Conservation (phyloP, 257 asterid species). For the Salvia splendens region DNA sequence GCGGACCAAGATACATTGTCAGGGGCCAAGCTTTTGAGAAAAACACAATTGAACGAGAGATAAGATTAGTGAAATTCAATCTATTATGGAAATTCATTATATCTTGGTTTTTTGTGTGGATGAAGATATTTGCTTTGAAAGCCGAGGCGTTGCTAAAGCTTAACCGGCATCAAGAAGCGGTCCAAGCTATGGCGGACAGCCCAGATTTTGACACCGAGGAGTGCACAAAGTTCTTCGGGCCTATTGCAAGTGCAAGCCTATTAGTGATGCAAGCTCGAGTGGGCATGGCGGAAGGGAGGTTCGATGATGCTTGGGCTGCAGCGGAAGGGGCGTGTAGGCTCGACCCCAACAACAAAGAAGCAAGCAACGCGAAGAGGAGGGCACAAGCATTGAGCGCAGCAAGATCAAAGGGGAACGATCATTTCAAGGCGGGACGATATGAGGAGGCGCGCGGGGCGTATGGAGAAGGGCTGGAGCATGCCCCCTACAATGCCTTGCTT, state of each 20-base stretch:
- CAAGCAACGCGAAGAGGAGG: constrained; percentile 44
- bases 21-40: no score
- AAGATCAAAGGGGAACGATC: constrained; percentile 67
- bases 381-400: constrained; percentile 49
- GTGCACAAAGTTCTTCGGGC: constrained; percentile 67
- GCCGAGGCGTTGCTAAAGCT: constrained; percentile 76
- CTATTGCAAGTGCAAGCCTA: constrained; percentile 54
- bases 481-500: constrained; percentile 58
- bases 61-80: not conserved
- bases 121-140: constrained; percentile 65
- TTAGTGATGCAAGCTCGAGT: constrained; percentile 64
- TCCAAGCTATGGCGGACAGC: constrained; percentile 53
- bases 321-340: constrained; percentile 58
- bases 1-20: no score
- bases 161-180: constrained; percentile 73
- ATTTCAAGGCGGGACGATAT: constrained; percentile 52
- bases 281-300: constrained; percentile 73
- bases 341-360: constrained; percentile 64
- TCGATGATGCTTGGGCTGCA: constrained; percentile 60
- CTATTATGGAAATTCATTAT: no score
- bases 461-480: constrained; percentile 69
- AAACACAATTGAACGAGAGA: no score
- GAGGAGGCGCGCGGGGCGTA: constrained; percentile 66
- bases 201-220: constrained; percentile 62
- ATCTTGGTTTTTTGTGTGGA: not conserved